Conservation (phyloP, 768 basidiomycete species). For the Auricularia auricula-judae region DNA sequence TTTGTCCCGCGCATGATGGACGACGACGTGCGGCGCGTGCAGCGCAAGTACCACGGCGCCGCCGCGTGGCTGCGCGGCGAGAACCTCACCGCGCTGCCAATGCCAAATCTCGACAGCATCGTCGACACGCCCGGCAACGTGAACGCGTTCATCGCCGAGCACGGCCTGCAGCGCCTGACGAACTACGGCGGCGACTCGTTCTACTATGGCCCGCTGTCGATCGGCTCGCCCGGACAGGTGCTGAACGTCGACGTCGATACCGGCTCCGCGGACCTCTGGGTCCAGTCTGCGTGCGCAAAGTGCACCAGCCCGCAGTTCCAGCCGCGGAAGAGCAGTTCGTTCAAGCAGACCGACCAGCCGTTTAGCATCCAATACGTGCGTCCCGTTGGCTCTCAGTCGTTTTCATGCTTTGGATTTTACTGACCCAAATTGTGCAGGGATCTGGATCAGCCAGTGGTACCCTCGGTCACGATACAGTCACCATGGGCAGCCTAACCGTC, state of each 20-base stretch:
- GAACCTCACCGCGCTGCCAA: neutral
- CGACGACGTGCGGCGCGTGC: neutral
- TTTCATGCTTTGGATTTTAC: neutral
- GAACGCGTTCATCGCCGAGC: neutral
- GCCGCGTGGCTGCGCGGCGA: neutral
- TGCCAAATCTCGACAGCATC: neutral
- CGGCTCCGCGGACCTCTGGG: conserved; percentile 56
- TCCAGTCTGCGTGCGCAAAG: conserved; percentile 27
- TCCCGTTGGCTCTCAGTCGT: neutral
- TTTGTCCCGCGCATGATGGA: neutral
- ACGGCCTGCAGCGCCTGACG: conserved; percentile 19
- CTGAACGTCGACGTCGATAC: conserved; percentile 57
- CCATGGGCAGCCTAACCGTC: conserved; percentile 34
- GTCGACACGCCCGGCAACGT: neutral
- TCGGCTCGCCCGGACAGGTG: conserved; percentile 46
- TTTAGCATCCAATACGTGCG: conserved; percentile 35
- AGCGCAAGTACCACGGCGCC: neutral
- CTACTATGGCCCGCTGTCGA: conserved; percentile 35
- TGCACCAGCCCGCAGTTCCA: conserved; percentile 32
- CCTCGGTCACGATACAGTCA: conserved; percentile 39
- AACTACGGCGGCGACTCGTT: conserved; percentile 36
- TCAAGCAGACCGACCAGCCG: conserved; percentile 14
- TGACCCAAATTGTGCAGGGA: conserved; percentile 10
- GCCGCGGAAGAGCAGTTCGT: conserved; percentile 31
- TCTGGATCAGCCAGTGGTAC: conserved; percentile 40